phyloP scores from a whole-genome alignment of 257 asterid species.

The Solanum gracilifrons region DNA sequence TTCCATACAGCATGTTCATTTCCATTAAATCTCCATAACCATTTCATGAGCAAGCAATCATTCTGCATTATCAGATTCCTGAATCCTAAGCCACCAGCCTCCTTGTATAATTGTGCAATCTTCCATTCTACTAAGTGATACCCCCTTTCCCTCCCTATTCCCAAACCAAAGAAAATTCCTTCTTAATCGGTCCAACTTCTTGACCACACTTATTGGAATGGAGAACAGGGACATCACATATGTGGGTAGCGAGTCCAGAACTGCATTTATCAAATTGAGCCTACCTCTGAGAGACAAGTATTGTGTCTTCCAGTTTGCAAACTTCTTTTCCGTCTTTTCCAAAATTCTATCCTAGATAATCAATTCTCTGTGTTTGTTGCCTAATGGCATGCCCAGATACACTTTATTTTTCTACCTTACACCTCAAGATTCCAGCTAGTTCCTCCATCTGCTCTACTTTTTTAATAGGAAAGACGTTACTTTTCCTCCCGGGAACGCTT shows the following conservation, averaged over 20 bases:
- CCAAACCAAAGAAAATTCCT: not conserved
- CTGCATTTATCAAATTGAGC: not conserved
- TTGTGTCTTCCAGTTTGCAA: not conserved
- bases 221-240: not conserved
- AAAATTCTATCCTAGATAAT: not conserved
- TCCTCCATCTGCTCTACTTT: not conserved
- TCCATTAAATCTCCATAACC: not conserved
- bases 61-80: not conserved
- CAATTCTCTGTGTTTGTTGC: not conserved
- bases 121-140: not conserved
- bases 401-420: not conserved
- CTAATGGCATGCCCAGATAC: not conserved
- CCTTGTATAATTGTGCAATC: not conserved
- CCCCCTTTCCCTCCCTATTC: not conserved
- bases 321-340: not conserved
- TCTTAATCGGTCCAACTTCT: not conserved
- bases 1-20: not conserved
- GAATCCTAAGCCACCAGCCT: not conserved
- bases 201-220: not conserved
- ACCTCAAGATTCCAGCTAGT: not conserved
- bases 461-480: not conserved
- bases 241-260: not conserved
- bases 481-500: not conserved
- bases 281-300: not conserved
- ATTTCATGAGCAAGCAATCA: not conserved